A percentile compares a stretch with the other conserved stretches of the same genome.
Evolutionary conservation across 208 protist genomes (phyloP).

Genomic region (Vickermania spadyakhi): DNA sequence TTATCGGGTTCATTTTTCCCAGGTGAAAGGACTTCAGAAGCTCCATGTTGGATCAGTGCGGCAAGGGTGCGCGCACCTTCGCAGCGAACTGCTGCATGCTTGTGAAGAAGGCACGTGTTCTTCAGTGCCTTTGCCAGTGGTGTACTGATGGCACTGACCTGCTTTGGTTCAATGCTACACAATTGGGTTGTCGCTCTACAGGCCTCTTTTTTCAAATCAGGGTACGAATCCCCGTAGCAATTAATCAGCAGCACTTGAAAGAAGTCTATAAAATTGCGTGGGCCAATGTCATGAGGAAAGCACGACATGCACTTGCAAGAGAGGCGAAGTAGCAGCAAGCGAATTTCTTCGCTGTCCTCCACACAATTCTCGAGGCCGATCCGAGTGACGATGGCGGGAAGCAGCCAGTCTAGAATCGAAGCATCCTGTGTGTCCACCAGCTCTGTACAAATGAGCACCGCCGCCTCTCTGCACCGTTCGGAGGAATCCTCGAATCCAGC

Average conservation of each 20-base stretch:
- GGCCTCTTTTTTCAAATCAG: constrained; percentile 79
- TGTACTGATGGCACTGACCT: constrained; percentile 52
- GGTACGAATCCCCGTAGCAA: constrained; percentile 68
- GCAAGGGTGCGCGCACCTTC: constrained; percentile 52
- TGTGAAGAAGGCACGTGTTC: constrained; percentile 59
- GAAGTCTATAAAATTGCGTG: constrained; percentile 84
- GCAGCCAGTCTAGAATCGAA: constrained; percentile 75
- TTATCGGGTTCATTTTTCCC: constrained; percentile 55
- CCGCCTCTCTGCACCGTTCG: constrained; percentile 69
- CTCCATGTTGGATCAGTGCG: constrained; percentile 58
- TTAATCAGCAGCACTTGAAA: constrained; percentile 81
- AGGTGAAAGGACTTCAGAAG: constrained; percentile 51
- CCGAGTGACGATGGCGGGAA: constrained; percentile 76
- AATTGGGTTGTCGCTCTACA: constrained; percentile 55
- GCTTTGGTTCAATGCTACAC: constrained; percentile 65
- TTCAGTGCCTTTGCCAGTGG: constrained; percentile 68
- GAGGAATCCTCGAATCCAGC: constrained; percentile 68
- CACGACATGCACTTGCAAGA: constrained; percentile 54
- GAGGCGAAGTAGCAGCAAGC: constrained; percentile 58
- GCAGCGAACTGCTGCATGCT: constrained; percentile 69
- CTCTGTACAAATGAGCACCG: constrained; percentile 31
- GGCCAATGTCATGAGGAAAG: constrained; percentile 83
- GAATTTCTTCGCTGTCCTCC: constrained; percentile 79
- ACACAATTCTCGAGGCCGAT: constrained; percentile 57
- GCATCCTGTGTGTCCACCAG: constrained; percentile 35